Evolutionary conservation across 495 filamentous ascomycete species (phyloP).

Genomic region (Xylaria curta): DNA sequence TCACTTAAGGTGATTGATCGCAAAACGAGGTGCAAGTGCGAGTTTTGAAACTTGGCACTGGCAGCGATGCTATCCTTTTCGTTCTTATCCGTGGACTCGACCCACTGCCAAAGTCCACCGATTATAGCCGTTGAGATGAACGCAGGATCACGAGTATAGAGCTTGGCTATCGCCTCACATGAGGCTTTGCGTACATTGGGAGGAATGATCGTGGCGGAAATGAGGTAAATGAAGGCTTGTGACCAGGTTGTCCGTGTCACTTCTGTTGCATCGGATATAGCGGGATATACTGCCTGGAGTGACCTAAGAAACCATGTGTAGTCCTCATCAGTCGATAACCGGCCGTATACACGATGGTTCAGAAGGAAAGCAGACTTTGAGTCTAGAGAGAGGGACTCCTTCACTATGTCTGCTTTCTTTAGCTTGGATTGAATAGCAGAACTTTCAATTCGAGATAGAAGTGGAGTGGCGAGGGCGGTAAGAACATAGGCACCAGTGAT

Average conservation of each 20-base stretch:
- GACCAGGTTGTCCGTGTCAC: conserved; percentile 68
- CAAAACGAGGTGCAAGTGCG: conserved; percentile 67
- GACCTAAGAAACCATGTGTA: conserved; percentile 76
- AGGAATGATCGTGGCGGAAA: conserved; percentile 65
- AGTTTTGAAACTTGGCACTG: conserved; percentile 68
- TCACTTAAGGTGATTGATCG: conserved; percentile 69
- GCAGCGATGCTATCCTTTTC: conserved; percentile 81
- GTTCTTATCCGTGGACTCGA: conserved; percentile 62
- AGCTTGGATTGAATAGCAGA: conserved; percentile 52
- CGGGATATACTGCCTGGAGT: conserved; percentile 64
- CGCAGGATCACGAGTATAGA: conserved; percentile 62
- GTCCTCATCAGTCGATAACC: conserved; percentile 74
- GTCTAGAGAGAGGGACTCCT: conserved; percentile 66
- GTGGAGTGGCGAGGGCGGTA: conserved; percentile 61
- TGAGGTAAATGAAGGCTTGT: conserved; percentile 79
- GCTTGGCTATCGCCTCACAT: conserved; percentile 59
- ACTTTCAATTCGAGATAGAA: conserved; percentile 51
- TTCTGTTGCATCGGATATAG: conserved; percentile 38
- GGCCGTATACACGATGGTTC: conserved; percentile 81
- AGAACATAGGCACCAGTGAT: conserved; percentile 76
- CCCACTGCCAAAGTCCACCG: conserved; percentile 84
- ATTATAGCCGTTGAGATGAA: conserved; percentile 66
- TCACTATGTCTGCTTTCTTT: conserved; percentile 65
- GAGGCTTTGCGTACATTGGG: conserved; percentile 65
- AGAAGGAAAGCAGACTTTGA: conserved; percentile 86